Evolutionary conservation across 805 yeast genomes (phyloP), one percentile per base, ranked within the genome.

Genomic region (Tetrapisispora iriomotensis): DNA sequence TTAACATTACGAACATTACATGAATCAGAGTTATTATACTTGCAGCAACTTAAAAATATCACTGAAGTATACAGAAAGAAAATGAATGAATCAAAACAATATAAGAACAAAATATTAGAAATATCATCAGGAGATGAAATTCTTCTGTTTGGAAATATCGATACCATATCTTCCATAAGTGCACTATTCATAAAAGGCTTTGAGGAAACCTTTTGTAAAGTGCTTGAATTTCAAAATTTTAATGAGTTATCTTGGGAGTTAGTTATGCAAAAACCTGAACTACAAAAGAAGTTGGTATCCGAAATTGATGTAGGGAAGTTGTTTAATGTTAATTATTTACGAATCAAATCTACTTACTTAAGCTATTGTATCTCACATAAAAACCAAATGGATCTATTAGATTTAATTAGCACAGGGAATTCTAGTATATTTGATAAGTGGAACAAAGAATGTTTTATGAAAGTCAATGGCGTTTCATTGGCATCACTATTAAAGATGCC

Each of bases 131-230:
- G 53, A 19, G 72, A 70, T 24, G 65, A 64, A 39, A 33, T 61
- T 5, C 38, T 62, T 7, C 45, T 72, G 2, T 71, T 72, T 54
- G 71, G 73, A 1, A 69, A 70, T 44, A 46, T 69, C 28, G 65
- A 58, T 13, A 60, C 68, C 1, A 58, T 72, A 24, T 40, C 59
- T 6, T 62, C 65, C 8, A 47, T 68, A 5, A 62, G 68, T 43
- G 51, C 54, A 13, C 39, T 62, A 4, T 58, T 68, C 15, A 27
- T 57, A 8, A 48, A 47, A 4, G 44, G 51, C 3, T 21, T 48
- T 12, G 40, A 35, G 14, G 36, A 36, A 6, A 17, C 5, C 12
- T 12, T 25, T 9, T 13, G 3, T 8, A 12, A 13, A 9, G 9
- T 14, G 3, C 8, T 7, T 27, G 25, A 21, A 18, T 25, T 27